Evolutionary conservation across 768 basidiomycete genomes (phyloP).

Genomic region (Rhizopogon rudus): DNA sequence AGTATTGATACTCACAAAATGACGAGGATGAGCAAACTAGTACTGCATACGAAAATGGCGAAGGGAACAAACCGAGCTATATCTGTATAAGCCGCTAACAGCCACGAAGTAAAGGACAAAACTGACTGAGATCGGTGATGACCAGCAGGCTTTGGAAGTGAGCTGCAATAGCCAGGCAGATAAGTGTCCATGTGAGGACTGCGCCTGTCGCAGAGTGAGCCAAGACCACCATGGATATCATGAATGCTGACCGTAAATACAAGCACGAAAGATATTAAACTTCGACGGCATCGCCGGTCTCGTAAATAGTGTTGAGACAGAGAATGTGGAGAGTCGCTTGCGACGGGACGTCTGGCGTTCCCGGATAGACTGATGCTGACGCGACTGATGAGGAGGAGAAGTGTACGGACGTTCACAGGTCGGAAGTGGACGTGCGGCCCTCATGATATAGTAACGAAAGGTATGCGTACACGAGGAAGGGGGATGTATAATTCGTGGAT

Average conservation of each 20-base stretch:
- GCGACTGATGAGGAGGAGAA: constrained; percentile 13
- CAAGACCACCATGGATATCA: constrained; percentile 1
- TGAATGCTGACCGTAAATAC: constrained; percentile 55
- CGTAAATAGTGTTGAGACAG: constrained; percentile 25
- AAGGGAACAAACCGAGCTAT: constrained; percentile 85
- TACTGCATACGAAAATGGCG: constrained; percentile 74
- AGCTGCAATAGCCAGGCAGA: constrained; percentile 75
- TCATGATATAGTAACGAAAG: constrained; percentile 23
- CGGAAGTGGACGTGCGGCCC: constrained; percentile 17
- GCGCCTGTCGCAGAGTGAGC: constrained; percentile 36
- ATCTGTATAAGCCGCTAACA: constrained; percentile 1
- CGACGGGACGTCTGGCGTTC: constrained; percentile 27
- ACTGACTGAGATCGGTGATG: constrained; percentile 76
- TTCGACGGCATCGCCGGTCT: constrained; percentile 55
- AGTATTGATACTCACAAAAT: constrained; percentile 48
- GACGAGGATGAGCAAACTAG: constrained; percentile 62
- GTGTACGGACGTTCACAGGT: constrained; percentile 22
- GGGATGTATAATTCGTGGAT: constrained; percentile 16
- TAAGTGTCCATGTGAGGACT: constrained; percentile 69
- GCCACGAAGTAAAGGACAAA: not conserved
- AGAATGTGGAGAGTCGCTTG: constrained; percentile 28
- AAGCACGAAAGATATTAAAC: constrained; percentile 65
- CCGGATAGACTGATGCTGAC: constrained; percentile 13
- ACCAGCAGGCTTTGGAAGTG: constrained; percentile 70
- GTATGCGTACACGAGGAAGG: constrained; percentile 23